phyloP scores from a whole-genome alignment of 768 basidiomycete species.

The Tubosaeta sp. region DNA sequence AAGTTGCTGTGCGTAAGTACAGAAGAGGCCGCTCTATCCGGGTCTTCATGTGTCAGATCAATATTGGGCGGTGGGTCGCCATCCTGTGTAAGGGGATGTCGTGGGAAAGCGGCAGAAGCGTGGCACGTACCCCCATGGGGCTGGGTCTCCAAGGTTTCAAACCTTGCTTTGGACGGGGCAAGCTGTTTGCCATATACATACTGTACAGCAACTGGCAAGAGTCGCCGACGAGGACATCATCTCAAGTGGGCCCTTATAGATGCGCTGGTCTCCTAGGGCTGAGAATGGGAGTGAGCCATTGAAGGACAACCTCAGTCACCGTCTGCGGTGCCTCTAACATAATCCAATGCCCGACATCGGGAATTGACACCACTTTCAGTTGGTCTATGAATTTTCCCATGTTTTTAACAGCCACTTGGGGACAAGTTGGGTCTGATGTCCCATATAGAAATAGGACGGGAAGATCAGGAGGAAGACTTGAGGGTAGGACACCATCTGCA shows the following conservation, averaged over 20 bases:
- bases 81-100: background rate
- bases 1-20: no score
- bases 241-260: conserved; percentile 6
- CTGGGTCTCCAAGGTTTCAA: background rate
- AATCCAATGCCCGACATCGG: conserved; percentile 65
- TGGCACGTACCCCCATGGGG: background rate
- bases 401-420: conserved; percentile 37
- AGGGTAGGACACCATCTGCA: conserved; percentile 41
- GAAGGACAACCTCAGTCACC: conserved; percentile 44
- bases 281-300: conserved; percentile 37
- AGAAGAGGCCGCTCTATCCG: background rate
- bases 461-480: conserved; percentile 42
- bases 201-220: background rate
- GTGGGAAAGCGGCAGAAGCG: background rate
- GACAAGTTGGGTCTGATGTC: conserved; percentile 48
- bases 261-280: background rate
- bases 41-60: background rate
- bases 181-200: background rate
- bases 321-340: conserved; percentile 58
- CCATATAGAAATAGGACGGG: conserved; percentile 64
- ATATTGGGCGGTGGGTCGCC: background rate
- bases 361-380: conserved; percentile 48
- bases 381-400: conserved; percentile 47
- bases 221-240: background rate
- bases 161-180: background rate